These are phyloP conservation scores for Spathaspora girioi DNA, from an alignment of 805 yeast genomes.

Conservation along the genomic window DNA sequence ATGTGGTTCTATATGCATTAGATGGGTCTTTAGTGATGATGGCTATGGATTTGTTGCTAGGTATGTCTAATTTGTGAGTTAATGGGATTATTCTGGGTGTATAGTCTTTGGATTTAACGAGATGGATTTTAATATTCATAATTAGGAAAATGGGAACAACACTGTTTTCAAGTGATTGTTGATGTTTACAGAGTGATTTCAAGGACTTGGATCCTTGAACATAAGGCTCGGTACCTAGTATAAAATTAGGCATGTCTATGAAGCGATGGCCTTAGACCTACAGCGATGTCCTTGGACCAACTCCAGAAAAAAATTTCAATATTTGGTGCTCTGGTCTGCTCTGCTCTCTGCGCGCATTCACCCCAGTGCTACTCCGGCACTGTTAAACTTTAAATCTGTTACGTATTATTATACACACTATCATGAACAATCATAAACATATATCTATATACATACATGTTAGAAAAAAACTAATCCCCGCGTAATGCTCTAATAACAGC, in stretches of 20 bases:
- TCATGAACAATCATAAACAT: background rate
- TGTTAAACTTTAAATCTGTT: too few relatives aligned
- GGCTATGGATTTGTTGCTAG: conserved; percentile 49
- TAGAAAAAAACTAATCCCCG: conserved; percentile 43
- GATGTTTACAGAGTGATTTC: conserved; percentile 12
- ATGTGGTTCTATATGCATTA: conserved; percentile 46
- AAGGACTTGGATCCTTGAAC: conserved; percentile 13
- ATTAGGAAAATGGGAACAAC: conserved; percentile 23
- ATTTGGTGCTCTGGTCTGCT: background rate
- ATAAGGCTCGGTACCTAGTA: conserved; percentile 17
- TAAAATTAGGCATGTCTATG: conserved; percentile 7
- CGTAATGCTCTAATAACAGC: conserved; percentile 84
- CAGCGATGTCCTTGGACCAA: background rate
- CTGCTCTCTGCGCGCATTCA: background rate
- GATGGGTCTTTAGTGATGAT: conserved; percentile 76
- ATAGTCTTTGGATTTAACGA: conserved; percentile 31
- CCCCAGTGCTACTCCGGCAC: background rate
- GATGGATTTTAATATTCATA: conserved; percentile 27
- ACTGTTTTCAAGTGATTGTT: background rate
- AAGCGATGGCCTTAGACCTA: background rate
- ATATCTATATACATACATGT: background rate
- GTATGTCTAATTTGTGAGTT: conserved; percentile 45
- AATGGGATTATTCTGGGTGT: conserved; percentile 49
- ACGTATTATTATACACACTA: background rate
- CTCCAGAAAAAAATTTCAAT: background rate